Evolutionary conservation across 331 rosid genomes (phyloP).

Genomic region (Cydonia oblonga): DNA sequence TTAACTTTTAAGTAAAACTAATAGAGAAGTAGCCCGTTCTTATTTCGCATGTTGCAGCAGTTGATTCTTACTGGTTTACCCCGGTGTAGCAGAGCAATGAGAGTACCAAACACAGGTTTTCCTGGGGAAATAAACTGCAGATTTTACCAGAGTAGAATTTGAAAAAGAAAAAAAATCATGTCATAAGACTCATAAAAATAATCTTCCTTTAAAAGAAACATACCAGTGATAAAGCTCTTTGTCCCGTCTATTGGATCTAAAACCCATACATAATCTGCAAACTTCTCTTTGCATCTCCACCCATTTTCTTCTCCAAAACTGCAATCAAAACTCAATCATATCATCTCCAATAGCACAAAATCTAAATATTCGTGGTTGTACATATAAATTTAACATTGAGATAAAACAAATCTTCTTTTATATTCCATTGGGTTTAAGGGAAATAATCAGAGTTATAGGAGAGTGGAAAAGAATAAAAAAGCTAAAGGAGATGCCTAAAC

Average conservation of each 20-base stretch:
- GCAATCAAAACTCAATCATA: slow-evolving; percentile 15
- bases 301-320: slow-evolving; percentile 94
- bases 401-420: background rate
- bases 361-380: background rate
- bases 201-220: background rate
- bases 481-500: background rate
- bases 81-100: slow-evolving; percentile 60
- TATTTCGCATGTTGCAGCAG: slow-evolving; percentile 10
- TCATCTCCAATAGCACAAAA: background rate
- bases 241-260: slow-evolving; percentile 97
- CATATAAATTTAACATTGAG: background rate
- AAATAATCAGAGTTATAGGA: background rate
- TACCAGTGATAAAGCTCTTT: slow-evolving; percentile 88
- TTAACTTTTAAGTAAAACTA: too few species aligned
- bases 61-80: slow-evolving; percentile 62
- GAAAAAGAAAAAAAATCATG: too few species aligned
- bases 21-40: too few species aligned
- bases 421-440: background rate
- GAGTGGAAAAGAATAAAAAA: background rate
- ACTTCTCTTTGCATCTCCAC: slow-evolving; percentile 67
- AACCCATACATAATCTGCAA: slow-evolving; percentile 83
- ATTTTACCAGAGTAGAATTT: background rate
- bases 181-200: background rate
- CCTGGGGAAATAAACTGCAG: slow-evolving; percentile 30
- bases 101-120: slow-evolving; percentile 90